A percentile compares a stretch with the other conserved stretches of the same genome.
Evolutionary conservation across 2,329 filamentous ascomycete species (phyloP).

Genomic region (Aspergillus novofumigatus): DNA sequence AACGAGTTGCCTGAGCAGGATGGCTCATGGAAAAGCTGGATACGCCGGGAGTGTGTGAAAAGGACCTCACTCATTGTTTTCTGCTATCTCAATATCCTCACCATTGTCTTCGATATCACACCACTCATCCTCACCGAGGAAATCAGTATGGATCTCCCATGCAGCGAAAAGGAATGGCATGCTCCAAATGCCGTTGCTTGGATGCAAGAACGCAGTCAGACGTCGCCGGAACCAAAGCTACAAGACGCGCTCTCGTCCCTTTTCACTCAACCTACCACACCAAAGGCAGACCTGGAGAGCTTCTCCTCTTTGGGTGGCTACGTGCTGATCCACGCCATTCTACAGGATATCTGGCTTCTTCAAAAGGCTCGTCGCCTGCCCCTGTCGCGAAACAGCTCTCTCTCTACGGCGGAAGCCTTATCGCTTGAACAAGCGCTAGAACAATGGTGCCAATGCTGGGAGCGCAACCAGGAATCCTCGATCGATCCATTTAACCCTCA

Average conservation of each 20-base stretch:
- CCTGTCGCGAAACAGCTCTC: conserved; percentile 16
- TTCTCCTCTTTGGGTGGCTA: conserved; percentile 32
- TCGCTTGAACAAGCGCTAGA: conserved; percentile 30
- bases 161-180: conserved; percentile 31
- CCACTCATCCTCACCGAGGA: conserved; percentile 31
- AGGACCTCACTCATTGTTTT: conserved; percentile 31
- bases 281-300: conserved; percentile 17
- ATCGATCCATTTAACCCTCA: conserved; percentile 32
- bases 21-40: conserved; percentile 32
- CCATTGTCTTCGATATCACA: conserved; percentile 32
- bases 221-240: conserved; percentile 22
- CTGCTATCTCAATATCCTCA: conserved; percentile 35
- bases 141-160: conserved; percentile 27
- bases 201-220: conserved; percentile 21
- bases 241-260: conserved; percentile 26
- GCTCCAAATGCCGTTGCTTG: conserved; percentile 20
- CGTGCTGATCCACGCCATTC: conserved; percentile 29
- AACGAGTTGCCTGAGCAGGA: conserved; percentile 26
- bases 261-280: conserved; percentile 14
- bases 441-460: conserved; percentile 35
- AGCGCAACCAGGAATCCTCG: conserved; percentile 33
- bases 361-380: conserved; percentile 29
- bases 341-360: conserved; percentile 33
- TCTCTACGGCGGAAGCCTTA: conserved; percentile 22
- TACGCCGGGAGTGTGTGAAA: conserved; percentile 27